Percentiles rank a stretch among this genome's conserved stretches.
phyloP scores from a whole-genome alignment of 2,329 filamentous ascomycete genomes.

The Emergomyces pasteurianus region DNA sequence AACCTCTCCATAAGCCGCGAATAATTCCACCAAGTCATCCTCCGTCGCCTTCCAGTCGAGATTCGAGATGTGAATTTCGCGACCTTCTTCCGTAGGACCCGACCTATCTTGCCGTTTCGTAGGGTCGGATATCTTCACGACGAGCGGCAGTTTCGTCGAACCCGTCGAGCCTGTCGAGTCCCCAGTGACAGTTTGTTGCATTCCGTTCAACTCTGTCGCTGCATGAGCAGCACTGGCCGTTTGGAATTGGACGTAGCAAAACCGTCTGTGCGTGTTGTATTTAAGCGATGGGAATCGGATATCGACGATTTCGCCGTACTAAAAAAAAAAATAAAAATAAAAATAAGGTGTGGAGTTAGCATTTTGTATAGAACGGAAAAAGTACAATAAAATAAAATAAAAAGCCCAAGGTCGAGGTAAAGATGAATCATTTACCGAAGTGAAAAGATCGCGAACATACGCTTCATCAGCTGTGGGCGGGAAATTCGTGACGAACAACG shows the following conservation, averaged over 20 bases:
- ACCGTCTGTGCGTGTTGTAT: conserved; percentile 75
- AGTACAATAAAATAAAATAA: background rate
- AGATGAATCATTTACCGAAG: conserved; percentile 31
- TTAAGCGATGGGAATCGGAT: conserved; percentile 87
- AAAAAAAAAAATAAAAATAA: conserved; percentile 10
- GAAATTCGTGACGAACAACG: conserved; percentile 84
- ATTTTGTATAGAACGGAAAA: background rate
- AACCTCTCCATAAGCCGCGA: conserved; percentile 64
- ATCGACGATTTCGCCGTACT: conserved; percentile 70
- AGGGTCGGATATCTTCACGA: conserved; percentile 78
- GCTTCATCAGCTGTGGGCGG: conserved; percentile 44
- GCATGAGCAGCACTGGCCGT: conserved; percentile 54
- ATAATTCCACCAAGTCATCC: conserved; percentile 56
- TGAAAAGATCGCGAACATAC: conserved; percentile 45
- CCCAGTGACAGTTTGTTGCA: conserved; percentile 34
- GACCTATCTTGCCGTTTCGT: conserved; percentile 62
- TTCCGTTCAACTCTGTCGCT: conserved; percentile 63
- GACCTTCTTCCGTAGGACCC: conserved; percentile 72
- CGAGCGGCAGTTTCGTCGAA: conserved; percentile 50
- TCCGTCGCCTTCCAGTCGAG: conserved; percentile 52
- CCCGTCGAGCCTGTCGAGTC: background rate
- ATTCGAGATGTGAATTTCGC: conserved; percentile 70
- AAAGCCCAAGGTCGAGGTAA: background rate
- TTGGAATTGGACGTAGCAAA: conserved; percentile 91
- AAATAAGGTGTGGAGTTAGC: too few relatives aligned